phyloP scores from a whole-genome alignment of 2,329 filamentous ascomycete genomes.

The Trichophyton equinum region DNA sequence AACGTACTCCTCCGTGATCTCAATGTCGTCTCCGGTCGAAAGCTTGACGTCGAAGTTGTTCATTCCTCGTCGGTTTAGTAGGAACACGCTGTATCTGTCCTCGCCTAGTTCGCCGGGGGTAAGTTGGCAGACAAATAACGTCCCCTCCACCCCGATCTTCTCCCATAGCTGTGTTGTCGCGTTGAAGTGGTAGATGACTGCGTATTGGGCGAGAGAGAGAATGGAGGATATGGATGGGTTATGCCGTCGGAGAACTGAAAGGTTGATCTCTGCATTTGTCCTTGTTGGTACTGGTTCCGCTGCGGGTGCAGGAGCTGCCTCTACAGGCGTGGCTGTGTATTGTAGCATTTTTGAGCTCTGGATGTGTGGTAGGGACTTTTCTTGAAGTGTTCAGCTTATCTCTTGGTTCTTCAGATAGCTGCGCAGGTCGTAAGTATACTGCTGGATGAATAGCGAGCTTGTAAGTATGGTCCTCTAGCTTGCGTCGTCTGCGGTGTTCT shows the following conservation, averaged over 20 bases:
- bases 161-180: slow-evolving; percentile 59
- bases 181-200: slow-evolving; percentile 72
- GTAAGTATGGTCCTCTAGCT: no score
- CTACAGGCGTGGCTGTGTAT: background rate
- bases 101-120: slow-evolving; percentile 33
- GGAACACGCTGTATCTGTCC: slow-evolving; percentile 47
- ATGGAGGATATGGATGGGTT: slow-evolving; percentile 61
- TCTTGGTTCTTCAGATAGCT: no score
- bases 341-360: background rate
- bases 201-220: slow-evolving; percentile 69
- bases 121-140: slow-evolving; percentile 71
- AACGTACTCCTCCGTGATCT: slow-evolving; percentile 50
- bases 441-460: no score
- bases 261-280: slow-evolving; percentile 76
- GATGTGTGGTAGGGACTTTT: background rate
- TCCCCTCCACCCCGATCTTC: slow-evolving; percentile 73
- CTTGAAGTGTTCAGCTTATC: background rate
- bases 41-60: slow-evolving; percentile 59
- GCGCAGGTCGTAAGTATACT: no score
- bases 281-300: slow-evolving; percentile 38
- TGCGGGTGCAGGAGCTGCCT: background rate
- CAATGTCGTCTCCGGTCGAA: slow-evolving; percentile 45
- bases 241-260: slow-evolving; percentile 70
- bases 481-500: background rate
- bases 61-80: slow-evolving; percentile 59